phyloP scores from a whole-genome alignment of 208 protist species.

The Wallacemonas sp. region DNA sequence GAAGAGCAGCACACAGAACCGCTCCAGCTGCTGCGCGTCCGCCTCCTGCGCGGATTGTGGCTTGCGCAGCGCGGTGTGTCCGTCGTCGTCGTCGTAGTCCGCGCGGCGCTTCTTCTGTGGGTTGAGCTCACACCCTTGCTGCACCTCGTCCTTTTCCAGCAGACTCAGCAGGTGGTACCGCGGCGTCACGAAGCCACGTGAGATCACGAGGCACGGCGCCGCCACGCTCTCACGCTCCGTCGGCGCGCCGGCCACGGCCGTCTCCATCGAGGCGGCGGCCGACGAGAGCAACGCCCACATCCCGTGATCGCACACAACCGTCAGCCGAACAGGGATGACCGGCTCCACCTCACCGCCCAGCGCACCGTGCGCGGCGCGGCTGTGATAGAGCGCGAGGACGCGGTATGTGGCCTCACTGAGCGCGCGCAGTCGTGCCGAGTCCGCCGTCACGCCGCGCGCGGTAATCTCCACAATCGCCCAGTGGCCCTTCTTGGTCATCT shows the following conservation, averaged over 20 bases:
- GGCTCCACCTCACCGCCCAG: constrained; percentile 9
- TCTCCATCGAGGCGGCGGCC: background rate
- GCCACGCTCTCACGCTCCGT: background rate
- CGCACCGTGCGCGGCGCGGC: background rate
- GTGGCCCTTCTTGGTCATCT: constrained; percentile 18
- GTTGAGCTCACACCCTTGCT: constrained; percentile 13
- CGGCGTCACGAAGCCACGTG: constrained; percentile 25
- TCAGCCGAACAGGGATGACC: constrained; percentile 7
- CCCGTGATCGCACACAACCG: constrained; percentile 9
- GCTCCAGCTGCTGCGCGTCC: constrained; percentile 21
- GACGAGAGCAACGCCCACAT: constrained; percentile 4
- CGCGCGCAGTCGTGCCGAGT: background rate
- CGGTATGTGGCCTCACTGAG: constrained; percentile 3
- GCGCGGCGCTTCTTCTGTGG: background rate
- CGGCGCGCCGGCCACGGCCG: background rate
- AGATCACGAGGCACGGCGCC: constrained; percentile 17
- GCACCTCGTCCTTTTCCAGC: constrained; percentile 18
- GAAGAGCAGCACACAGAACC: constrained; percentile 24
- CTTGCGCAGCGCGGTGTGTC: constrained; percentile 8
- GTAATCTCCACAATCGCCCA: constrained; percentile 9
- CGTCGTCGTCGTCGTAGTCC: background rate
- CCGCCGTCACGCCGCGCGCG: background rate
- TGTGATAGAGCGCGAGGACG: constrained; percentile 5
- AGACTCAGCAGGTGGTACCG: constrained; percentile 27
- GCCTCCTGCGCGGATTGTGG: constrained; percentile 3